phyloP scores from a whole-genome alignment of 306 rosid species.

The Malus asiatica region DNA sequence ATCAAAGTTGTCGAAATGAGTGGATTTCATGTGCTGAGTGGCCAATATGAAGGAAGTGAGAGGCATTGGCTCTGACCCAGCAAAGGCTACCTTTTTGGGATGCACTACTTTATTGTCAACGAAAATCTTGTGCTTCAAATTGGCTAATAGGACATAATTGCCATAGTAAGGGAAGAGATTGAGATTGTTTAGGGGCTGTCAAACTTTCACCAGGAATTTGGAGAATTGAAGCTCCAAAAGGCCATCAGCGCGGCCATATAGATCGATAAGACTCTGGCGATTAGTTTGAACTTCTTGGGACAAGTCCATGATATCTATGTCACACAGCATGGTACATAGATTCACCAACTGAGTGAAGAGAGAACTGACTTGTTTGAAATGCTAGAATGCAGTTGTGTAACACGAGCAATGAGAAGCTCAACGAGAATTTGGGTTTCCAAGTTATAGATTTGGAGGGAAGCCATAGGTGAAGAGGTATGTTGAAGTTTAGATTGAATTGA shows the following conservation, averaged over 20 bases:
- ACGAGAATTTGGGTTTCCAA: conserved; percentile 33
- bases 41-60: conserved; percentile 66
- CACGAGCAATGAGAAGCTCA: conserved; percentile 28
- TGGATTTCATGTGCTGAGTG: conserved; percentile 38
- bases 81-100: conserved; percentile 53
- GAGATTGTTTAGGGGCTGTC: conserved; percentile 39
- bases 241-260: conserved; percentile 56
- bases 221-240: conserved; percentile 67
- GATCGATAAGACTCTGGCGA: conserved; percentile 51
- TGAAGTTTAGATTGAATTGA: not conserved
- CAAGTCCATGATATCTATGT: conserved; percentile 41
- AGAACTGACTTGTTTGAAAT: conserved; percentile 58
- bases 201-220: conserved; percentile 33
- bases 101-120: conserved; percentile 28
- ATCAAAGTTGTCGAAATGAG: conserved; percentile 61
- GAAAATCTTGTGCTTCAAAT: conserved; percentile 43
- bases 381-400: conserved; percentile 43
- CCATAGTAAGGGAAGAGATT: conserved; percentile 60
- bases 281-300: conserved; percentile 38
- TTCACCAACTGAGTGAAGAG: conserved; percentile 46
- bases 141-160: conserved; percentile 58
- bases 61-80: conserved; percentile 86
- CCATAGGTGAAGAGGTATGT: conserved; percentile 20
- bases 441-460: conserved; percentile 37
- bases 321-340: conserved; percentile 49